phyloP scores from a whole-genome alignment of 164 flowering plant genomes.

The Stephania cephalantha region DNA sequence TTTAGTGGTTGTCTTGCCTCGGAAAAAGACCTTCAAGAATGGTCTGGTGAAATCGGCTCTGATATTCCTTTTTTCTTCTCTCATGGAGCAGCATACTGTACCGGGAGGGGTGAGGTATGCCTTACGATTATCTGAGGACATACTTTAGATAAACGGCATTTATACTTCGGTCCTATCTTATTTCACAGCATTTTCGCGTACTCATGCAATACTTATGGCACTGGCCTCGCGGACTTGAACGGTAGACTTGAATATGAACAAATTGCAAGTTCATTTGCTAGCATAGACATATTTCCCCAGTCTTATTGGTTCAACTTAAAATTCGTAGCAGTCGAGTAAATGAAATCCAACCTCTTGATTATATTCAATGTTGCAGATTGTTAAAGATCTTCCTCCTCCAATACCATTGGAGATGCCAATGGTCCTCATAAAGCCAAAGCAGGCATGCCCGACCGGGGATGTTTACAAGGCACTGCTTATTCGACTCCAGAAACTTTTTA shows the following conservation, averaged over 20 bases:
- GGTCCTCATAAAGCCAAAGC: constrained; percentile 89
- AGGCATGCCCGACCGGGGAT: constrained; percentile 91
- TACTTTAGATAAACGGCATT: not conserved
- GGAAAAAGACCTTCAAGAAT: constrained; percentile 90
- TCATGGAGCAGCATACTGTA: constrained; percentile 93
- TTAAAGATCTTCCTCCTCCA: constrained; percentile 67
- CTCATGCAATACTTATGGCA: not conserved
- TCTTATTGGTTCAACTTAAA: not conserved
- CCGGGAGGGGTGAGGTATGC: constrained; percentile 97
- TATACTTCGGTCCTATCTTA: not conserved
- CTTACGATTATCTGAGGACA: not conserved
- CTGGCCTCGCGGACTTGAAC: not conserved
- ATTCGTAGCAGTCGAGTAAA: not conserved
- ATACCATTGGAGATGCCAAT: constrained; percentile 68
- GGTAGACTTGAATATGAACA: not conserved
- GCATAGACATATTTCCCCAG: no score
- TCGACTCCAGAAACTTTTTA: not conserved
- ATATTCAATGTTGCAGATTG: constrained; percentile 39
- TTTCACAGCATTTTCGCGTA: not conserved
- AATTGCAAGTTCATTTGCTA: not conserved
- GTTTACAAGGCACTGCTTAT: constrained; percentile 71
- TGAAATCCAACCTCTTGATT: constrained; percentile 3
- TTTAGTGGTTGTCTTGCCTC: constrained; percentile 66
- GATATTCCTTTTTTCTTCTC: constrained; percentile 98
- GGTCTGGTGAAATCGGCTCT: constrained; percentile 97